phyloP scores from a whole-genome alignment of 345 rosid genomes.

The Citrus mangshanensis region DNA sequence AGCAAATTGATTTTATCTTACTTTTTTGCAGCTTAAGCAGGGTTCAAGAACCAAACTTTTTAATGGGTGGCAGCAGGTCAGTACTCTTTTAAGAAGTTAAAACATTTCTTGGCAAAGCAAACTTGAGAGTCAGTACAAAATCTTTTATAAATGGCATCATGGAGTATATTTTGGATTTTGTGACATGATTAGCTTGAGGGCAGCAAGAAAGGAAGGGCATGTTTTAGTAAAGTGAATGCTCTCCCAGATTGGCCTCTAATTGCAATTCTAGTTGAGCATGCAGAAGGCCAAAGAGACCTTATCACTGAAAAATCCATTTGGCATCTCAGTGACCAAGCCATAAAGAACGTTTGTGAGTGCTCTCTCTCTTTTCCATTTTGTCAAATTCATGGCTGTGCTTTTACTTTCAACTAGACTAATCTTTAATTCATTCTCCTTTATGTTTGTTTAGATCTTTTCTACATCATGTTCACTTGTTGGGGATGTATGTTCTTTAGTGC shows the following conservation, averaged over 20 bases:
- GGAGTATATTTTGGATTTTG: not conserved
- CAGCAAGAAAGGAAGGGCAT: conserved; percentile 29
- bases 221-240: conserved; percentile 44
- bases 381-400: not conserved
- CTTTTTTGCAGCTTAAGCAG: conserved; percentile 23
- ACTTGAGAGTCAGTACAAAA: not conserved
- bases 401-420: not conserved
- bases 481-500: conserved; percentile 85
- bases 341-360: conserved; percentile 75
- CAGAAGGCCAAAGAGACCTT: conserved; percentile 66
- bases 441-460: conserved; percentile 56
- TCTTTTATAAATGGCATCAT: not conserved
- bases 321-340: conserved; percentile 84
- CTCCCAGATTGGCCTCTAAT: conserved; percentile 73
- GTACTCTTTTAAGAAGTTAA: not conserved
- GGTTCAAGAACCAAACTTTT: conserved; percentile 30
- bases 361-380: not conserved
- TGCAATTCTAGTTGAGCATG: conserved; percentile 81
- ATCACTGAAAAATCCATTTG: conserved; percentile 61
- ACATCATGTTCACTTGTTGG: conserved; percentile 91
- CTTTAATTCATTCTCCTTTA: not conserved
- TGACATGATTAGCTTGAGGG: conserved; percentile 19
- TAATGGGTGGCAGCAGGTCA: conserved; percentile 33
- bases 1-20: not conserved
- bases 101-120: not conserved